These are phyloP conservation scores for Rubroshorea leprosula DNA, from an alignment of 345 rosid species.

Conservation along the genomic window DNA sequence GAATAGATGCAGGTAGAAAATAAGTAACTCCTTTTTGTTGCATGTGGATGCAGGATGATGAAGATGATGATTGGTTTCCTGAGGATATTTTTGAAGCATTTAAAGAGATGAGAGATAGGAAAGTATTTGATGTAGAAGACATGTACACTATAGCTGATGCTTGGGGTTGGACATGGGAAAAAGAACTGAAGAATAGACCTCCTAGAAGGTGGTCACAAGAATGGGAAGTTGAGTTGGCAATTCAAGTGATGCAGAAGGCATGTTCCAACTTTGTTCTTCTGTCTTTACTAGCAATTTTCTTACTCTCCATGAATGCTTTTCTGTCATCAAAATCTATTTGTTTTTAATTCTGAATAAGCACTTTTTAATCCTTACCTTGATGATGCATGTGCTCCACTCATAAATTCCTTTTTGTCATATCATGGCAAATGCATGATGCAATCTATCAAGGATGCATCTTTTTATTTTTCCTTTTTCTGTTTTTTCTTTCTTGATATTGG, in stretches of 20 bases:
- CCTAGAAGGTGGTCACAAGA: constrained; percentile 92
- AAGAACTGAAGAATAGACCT: constrained; percentile 56
- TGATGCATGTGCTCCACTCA: not conserved
- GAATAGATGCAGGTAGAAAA: not conserved
- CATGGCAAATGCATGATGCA: not conserved
- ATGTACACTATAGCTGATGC: constrained; percentile 97
- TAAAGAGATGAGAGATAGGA: constrained; percentile 76
- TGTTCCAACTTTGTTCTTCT: constrained; percentile 15
- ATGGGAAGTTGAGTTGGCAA: constrained; percentile 91
- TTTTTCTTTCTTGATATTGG: not conserved
- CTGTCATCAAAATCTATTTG: constrained; percentile 4
- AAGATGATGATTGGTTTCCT: constrained; percentile 91
- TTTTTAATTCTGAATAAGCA: not conserved
- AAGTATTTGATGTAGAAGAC: constrained; percentile 67
- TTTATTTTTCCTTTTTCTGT: not conserved
- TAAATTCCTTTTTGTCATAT: not conserved
- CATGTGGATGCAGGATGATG: constrained; percentile 55
- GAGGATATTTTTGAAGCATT: constrained; percentile 76
- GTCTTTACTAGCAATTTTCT: not conserved
- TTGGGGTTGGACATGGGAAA: constrained; percentile 99
- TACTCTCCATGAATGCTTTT: not conserved
- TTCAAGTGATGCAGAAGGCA: constrained; percentile 74
- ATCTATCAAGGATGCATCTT: not conserved
- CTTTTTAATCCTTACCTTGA: not conserved
- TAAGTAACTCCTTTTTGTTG: not conserved